Evolutionary conservation across 2,329 filamentous ascomycete species (phyloP), one percentile per base, ranked within the genome.

Genomic region (Calonectria pteridis): DNA sequence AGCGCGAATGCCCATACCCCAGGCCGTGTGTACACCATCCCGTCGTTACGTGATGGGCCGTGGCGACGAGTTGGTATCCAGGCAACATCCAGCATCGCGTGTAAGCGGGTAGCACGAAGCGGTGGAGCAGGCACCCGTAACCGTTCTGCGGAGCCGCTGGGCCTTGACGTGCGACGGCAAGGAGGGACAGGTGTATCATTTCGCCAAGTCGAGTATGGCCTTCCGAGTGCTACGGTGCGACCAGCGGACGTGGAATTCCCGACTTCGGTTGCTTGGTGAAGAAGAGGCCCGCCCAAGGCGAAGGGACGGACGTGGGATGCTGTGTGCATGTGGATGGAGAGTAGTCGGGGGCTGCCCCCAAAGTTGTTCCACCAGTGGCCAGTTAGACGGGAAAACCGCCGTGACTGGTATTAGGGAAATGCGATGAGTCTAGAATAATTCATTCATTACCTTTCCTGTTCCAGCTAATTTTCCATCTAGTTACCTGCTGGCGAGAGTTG

Each of bases 291-390:
- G 40, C 16, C 14, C 3, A 29, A 23, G 51, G 28, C 51, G 3
- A 33, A 13, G 51, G 51, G 51, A 53, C 28, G 29, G 16, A 55
- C 4, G 59, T 51, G 31, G 33, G 49, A 35, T 33, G 59, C 37
- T 71, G 28, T 59, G 50, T 66, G 73, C 76, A 72, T 64, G 75
- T 66, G 73, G 77, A 72, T 64, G 75, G 72, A 28, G 23, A 68
- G 73, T 37, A 73, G 69, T 55, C 65, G 67, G 29, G 37, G 35
- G 59, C 63, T 49, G 65, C 78, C 78, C 78, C 78, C 78, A 80
- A 80, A 80, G 77, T 74, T 76, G 73, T 76, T 76, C 75, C 75
- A 76, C 75, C 75, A 76, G 68, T 80, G 67, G 73, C 43, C 63
- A 46, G 51, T 46, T 49, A 20, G 26, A 26, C 37, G n/a, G 43